phyloP scores from a whole-genome alignment of 2,329 filamentous ascomycete genomes.

The Apiospora malaysiana region DNA sequence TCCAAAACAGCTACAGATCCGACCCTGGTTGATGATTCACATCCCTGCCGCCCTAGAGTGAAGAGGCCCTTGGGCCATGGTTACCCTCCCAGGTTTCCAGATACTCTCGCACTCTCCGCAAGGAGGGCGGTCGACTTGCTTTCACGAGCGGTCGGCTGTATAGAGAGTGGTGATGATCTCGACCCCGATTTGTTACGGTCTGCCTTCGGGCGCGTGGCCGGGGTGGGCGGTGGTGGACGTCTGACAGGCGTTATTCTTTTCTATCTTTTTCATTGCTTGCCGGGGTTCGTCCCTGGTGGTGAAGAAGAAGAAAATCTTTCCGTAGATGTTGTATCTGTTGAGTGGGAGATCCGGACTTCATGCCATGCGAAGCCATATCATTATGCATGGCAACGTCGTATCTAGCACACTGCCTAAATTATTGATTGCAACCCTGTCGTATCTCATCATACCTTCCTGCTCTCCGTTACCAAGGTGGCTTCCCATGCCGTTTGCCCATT shows the following conservation, averaged over 20 bases:
- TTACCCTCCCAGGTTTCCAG: conserved; percentile 18
- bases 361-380: no score
- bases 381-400: no score
- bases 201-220: conserved; percentile 75
- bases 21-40: conserved; percentile 93
- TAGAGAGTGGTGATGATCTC: conserved; percentile 97
- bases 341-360: no score
- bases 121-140: conserved; percentile 59
- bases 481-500: no score
- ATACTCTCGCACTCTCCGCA: conserved; percentile 64
- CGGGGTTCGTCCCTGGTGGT: conserved; percentile 51
- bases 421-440: no score
- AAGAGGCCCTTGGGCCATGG: conserved; percentile 63
- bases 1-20: conserved; percentile 91
- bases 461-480: no score
- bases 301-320: conserved; percentile 54
- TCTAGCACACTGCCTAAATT: no score
- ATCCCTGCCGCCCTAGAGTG: conserved; percentile 91
- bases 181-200: conserved; percentile 68
- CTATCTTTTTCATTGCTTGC: conserved; percentile 62
- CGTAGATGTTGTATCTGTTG: neutral
- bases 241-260: conserved; percentile 75
- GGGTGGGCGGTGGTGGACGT: conserved; percentile 88
- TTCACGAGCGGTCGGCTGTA: conserved; percentile 56
- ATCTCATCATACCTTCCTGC: no score